A percentile compares a stretch with the other conserved stretches of the same genome.
Conservation (phyloP, 2,329 filamentous ascomycete species). For the Fusarium neocosmosporiellum region DNA sequence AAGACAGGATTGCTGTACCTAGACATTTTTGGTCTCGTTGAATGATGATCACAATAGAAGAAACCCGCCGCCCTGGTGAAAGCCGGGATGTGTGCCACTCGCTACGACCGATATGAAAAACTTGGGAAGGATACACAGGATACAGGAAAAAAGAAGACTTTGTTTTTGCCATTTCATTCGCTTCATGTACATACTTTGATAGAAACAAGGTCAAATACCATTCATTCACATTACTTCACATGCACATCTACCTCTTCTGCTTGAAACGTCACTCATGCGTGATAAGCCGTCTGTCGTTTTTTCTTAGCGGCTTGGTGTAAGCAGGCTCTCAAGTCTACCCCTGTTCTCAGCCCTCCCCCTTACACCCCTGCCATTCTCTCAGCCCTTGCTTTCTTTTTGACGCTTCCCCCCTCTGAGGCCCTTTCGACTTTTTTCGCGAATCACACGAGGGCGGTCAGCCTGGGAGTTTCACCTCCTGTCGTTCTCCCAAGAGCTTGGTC, state of each 20-base stretch:
- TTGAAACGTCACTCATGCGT: conserved; percentile 1
- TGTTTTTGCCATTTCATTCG: conserved; percentile 27
- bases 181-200: conserved; percentile 39
- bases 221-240: neutral
- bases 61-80: conserved; percentile 33
- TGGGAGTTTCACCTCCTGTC: conserved; percentile 4
- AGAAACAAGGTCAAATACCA: conserved; percentile 20
- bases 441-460: conserved; percentile 1
- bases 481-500: neutral
- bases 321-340: conserved; percentile 3
- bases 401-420: conserved; percentile 1
- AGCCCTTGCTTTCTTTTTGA: conserved; percentile 12
- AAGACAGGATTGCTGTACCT: neutral
- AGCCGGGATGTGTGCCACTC: conserved; percentile 30
- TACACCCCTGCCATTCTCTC: neutral
- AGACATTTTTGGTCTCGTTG: conserved; percentile 16
- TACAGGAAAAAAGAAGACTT: conserved; percentile 28
- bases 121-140: conserved; percentile 38
- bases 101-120: conserved; percentile 37
- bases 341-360: conserved; percentile 9
- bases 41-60: conserved; percentile 41
- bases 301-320: conserved; percentile 3
- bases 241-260: neutral
- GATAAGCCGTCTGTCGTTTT: neutral
- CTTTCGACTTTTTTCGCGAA: conserved; percentile 9